Conservation (phyloP, 2,329 filamentous ascomycete genomes). For the Aureobasidium mangrovei region DNA sequence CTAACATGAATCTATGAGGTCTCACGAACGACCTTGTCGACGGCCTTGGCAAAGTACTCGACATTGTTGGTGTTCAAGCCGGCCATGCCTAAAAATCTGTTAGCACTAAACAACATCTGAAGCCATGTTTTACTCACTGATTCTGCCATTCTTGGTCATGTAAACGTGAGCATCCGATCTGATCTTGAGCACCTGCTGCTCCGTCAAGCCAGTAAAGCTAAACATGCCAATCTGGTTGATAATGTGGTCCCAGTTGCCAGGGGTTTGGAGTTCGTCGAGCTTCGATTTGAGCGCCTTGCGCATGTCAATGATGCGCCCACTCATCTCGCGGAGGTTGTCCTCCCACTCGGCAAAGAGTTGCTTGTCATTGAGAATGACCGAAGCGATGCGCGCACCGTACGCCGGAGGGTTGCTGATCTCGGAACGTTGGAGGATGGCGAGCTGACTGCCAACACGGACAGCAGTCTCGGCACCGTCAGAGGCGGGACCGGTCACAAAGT, state of each 20-base stretch:
- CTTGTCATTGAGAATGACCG: constrained; percentile 72
- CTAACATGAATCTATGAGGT: constrained; percentile 17
- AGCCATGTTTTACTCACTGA: constrained; percentile 44
- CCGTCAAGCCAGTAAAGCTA: constrained; percentile 75
- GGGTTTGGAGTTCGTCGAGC: constrained; percentile 76
- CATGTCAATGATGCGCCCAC: constrained; percentile 90
- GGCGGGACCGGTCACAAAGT: constrained; percentile 71
- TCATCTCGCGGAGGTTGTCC: constrained; percentile 85
- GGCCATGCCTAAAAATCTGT: constrained; percentile 53
- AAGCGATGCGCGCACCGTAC: constrained; percentile 85
- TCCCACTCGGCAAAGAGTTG: constrained; percentile 85
- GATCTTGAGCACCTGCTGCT: constrained; percentile 64
- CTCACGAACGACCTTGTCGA: constrained; percentile 72
- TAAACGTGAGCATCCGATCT: constrained; percentile 67
- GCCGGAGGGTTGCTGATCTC: constrained; percentile 97
- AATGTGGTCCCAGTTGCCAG: constrained; percentile 92
- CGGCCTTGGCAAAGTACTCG: constrained; percentile 83
- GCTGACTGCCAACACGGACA: constrained; percentile 67
- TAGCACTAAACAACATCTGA: not conserved
- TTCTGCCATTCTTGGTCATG: constrained; percentile 95
- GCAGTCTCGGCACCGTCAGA: constrained; percentile 54
- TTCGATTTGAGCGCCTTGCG: constrained; percentile 66
- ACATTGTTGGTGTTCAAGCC: constrained; percentile 90
- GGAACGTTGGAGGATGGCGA: constrained; percentile 88
- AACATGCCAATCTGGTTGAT: constrained; percentile 99